A percentile compares a stretch with the other conserved stretches of the same genome.
Conservation (phyloP, 2,329 filamentous ascomycete species). For the Hypoxylon sp. region DNA sequence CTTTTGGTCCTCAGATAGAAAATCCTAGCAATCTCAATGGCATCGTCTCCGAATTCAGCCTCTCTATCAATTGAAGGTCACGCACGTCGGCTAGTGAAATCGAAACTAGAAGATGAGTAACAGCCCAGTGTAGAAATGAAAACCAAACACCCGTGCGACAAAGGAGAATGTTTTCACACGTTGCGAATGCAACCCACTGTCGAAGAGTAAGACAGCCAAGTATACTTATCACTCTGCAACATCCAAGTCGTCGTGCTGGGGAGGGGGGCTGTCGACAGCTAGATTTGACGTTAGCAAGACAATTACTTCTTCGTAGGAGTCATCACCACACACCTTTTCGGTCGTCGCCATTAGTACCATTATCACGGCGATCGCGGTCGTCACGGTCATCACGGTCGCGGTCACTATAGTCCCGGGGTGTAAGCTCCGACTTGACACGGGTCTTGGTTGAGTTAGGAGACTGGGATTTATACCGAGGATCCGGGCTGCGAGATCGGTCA, state of each 20-base stretch:
- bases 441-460: slow-evolving; percentile 8
- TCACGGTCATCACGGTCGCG: slow-evolving; percentile 77
- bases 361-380: slow-evolving; percentile 81
- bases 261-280: slow-evolving; percentile 82
- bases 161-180: slow-evolving; percentile 40
- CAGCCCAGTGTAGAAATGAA: slow-evolving; percentile 46
- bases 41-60: slow-evolving; percentile 28
- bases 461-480: slow-evolving; percentile 56
- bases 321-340: slow-evolving; percentile 78
- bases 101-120: slow-evolving; percentile 55
- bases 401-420: slow-evolving; percentile 56
- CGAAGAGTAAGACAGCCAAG: slow-evolving; percentile 34
- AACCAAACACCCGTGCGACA: slow-evolving; percentile 44
- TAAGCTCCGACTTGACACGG: slow-evolving; percentile 25
- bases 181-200: slow-evolving; percentile 41
- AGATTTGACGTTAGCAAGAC: slow-evolving; percentile 40
- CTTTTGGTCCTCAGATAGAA: slow-evolving; percentile 17
- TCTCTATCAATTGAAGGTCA: slow-evolving; percentile 26
- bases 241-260: slow-evolving; percentile 94
- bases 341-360: slow-evolving; percentile 86
- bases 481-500: slow-evolving; percentile 82
- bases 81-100: slow-evolving; percentile 37
- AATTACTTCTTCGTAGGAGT: slow-evolving; percentile 29
- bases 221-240: slow-evolving; percentile 79
- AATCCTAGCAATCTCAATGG: slow-evolving; percentile 33